Base-by-base conservation (phyloP, 768 basidiomycete species). In the Dictyophora rubrovolvata region DNA sequence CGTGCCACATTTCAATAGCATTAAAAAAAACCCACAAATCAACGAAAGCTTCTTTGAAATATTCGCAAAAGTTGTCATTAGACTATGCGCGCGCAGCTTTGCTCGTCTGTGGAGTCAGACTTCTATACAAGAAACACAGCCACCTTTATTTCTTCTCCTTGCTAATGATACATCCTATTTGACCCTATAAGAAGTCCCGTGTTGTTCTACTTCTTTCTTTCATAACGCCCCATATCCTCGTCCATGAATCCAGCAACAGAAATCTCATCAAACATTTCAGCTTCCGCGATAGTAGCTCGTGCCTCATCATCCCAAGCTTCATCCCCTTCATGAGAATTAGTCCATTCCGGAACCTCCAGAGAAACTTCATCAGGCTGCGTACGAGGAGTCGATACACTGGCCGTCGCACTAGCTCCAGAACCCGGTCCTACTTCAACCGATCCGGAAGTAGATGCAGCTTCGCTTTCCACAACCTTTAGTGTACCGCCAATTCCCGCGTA, bases 231-330 rank as follows among this genome's bases (percentile, higher is more conserved):
- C 56, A 51, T 49, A 21, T 61, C 60, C 37, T 61, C 60, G 28
- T 61, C 60, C 60, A 61, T 61, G 33, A 61, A 56, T 17, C 60
- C 60, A 35, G 60, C 50, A 6, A 52, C 55, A 23, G 37, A 18
- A 59, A 80, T 73, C 68, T 80, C 71, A 65, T 79, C 74, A 67
- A 77, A 81, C 61, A 69, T 68, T 65, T 81, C 80, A 20, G 70
- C 75, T 65, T 81, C 81, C 57, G 79, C 77, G n/a, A 79, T 71
- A 1, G 77, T 77, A 23, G 69, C 63, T 54, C 65, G 68, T 59
- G 80, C 79, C 62, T 77, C 73, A 6, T 64, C 61, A 46, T 73
- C 77, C 78, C 79, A 80, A n/a, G 73, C 77, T 22, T 67, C 49
- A 1, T 51, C 62, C 46, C 66, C 66, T 6, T 68, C 66, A n/a